Conservation (phyloP, 2,329 filamentous ascomycete genomes). For the Atkinsonella texensis region DNA sequence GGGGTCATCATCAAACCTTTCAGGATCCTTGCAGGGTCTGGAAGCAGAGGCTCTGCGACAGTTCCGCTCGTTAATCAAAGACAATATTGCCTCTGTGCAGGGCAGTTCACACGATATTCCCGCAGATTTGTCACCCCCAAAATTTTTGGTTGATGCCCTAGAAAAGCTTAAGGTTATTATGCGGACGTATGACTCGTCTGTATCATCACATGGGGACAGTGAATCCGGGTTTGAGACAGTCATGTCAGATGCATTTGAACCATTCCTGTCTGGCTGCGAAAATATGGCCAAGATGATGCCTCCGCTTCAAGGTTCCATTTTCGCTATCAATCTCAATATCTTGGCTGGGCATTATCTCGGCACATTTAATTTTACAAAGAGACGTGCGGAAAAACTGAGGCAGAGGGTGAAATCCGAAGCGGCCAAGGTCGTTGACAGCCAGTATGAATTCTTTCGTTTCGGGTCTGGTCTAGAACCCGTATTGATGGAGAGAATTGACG, state of each 20-base stretch:
- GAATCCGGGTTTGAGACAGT: conserved; percentile 64
- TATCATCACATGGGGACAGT: conserved; percentile 45
- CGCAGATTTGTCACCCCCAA: conserved; percentile 62
- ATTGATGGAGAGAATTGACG: conserved; percentile 40
- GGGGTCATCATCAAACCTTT: conserved; percentile 53
- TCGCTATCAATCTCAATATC: conserved; percentile 60
- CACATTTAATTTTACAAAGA: conserved; percentile 51
- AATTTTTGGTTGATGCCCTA: conserved; percentile 70
- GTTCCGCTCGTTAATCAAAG: conserved; percentile 70
- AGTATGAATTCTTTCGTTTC: conserved; percentile 60
- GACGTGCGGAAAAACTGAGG: conserved; percentile 42
- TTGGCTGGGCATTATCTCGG: conserved; percentile 44
- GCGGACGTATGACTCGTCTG: conserved; percentile 75
- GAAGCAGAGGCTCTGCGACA: conserved; percentile 69
- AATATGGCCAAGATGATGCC: conserved; percentile 52
- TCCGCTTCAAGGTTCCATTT: conserved; percentile 51
- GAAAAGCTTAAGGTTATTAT: conserved; percentile 68
- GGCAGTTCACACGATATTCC: conserved; percentile 58
- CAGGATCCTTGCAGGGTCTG: conserved; percentile 55
- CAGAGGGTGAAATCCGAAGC: conserved; percentile 42
- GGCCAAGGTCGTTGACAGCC: conserved; percentile 49
- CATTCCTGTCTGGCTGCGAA: conserved; percentile 67
- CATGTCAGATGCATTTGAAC: conserved; percentile 69
- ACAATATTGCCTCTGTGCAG: conserved; percentile 66
- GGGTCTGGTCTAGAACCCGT: conserved; percentile 62